phyloP scores from a whole-genome alignment of 2,329 filamentous ascomycete species.

The Laburnicola sp. region DNA sequence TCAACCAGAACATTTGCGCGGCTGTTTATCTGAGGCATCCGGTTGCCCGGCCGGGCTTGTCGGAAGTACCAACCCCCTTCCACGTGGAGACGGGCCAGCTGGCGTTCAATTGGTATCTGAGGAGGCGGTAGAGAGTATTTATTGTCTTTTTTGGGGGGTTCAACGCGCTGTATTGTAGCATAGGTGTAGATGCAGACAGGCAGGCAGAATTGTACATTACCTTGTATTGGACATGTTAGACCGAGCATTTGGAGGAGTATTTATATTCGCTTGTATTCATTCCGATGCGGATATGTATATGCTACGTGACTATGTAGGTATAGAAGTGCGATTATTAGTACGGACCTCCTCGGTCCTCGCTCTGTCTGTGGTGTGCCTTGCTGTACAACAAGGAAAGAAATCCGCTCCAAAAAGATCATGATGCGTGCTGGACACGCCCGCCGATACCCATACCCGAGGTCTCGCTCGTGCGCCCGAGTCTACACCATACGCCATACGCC shows the following conservation, averaged over 20 bases:
- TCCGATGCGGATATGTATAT: no score
- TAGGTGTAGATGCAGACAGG: constrained; percentile 5
- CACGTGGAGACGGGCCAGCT: constrained; percentile 69
- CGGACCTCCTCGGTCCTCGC: no score
- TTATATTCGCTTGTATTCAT: no score
- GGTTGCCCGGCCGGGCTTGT: constrained; percentile 77
- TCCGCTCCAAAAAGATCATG: no score
- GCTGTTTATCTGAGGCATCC: constrained; percentile 95
- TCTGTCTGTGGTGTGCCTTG: no score
- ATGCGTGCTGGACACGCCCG: no score
- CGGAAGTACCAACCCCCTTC: constrained; percentile 80
- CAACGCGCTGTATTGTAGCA: neutral
- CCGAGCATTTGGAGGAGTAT: neutral
- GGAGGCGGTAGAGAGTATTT: constrained; percentile 64
- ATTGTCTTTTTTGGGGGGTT: neutral
- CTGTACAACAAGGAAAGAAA: no score
- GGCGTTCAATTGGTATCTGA: constrained; percentile 93
- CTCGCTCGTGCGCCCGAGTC: no score
- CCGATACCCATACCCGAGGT: neutral
- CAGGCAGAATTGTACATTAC: constrained; percentile 2
- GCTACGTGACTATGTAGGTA: no score
- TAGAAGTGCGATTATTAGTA: no score
- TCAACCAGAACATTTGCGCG: constrained; percentile 95
- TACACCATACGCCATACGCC: no score
- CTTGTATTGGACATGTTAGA: constrained; percentile 5